Percentiles rank a stretch among this genome's conserved stretches.
These are phyloP conservation scores for Senna tora DNA, from an alignment of 306 rosid genomes.

Conservation along the genomic window DNA sequence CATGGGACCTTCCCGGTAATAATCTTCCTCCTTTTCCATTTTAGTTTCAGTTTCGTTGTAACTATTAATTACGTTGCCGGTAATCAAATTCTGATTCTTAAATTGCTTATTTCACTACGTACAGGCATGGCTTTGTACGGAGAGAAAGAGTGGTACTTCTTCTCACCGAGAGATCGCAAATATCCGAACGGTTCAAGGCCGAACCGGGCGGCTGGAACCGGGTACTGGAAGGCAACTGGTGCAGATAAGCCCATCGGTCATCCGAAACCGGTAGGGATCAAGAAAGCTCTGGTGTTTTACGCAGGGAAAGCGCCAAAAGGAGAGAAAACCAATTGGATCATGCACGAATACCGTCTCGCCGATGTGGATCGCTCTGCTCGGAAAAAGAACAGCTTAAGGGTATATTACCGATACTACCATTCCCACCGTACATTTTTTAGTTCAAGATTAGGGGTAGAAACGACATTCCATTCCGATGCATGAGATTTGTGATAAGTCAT, in stretches of 20 bases:
- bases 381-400: constrained; percentile 87
- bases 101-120: neutral
- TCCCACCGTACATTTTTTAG: neutral
- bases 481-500: neutral
- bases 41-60: rapidly evolving
- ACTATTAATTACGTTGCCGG: too few relatives aligned
- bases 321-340: constrained; percentile 95
- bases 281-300: constrained; percentile 93
- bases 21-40: neutral
- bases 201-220: constrained; percentile 92
- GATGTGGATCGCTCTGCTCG: constrained; percentile 90
- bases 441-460: constrained; percentile 23
- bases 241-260: constrained; percentile 91
- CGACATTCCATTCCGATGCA: constrained; percentile 19
- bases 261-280: constrained; percentile 88
- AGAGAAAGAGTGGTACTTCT: constrained; percentile 96
- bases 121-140: constrained; percentile 73
- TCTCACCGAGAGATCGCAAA: constrained; percentile 84
- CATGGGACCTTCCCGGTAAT: constrained; percentile 95
- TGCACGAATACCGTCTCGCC: constrained; percentile 98
- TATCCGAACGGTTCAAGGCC: constrained; percentile 98
- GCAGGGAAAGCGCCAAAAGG: constrained; percentile 91
- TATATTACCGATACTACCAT: constrained; percentile 27
- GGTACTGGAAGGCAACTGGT: constrained; percentile 99
- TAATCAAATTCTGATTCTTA: neutral